Evolutionary conservation across 352 stramenopile species (phyloP), one percentile per base, ranked within the genome.

Genomic region (Plasmopara viticola): DNA sequence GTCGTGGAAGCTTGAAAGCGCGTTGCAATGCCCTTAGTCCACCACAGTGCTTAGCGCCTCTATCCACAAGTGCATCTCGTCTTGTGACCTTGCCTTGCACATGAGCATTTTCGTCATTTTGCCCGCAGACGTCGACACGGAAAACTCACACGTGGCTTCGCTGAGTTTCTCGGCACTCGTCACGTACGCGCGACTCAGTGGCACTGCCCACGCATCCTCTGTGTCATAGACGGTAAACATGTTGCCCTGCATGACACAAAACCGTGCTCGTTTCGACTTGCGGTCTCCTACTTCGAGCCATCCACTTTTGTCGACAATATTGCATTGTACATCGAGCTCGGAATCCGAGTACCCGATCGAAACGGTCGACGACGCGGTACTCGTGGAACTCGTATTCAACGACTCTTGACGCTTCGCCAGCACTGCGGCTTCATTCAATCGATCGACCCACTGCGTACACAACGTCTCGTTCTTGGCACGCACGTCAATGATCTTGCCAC

Each of bases 211-310:
- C 6, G 81, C 71, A 45, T 92, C 77, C 53, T 90, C 79, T 41
- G 74, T 87, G 43, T 89, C 81, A 62, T 92, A 89, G 20, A 90
- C 72, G 1, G 81, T 88, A 40, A 92, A 88, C 81, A 92, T 88
- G 41, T 52, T 80, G 51, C 73, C 82, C 60, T 91, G 81, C 35
- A 91, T 58, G 28, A 89, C 81, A 59, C 79, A 91, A 53, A 84
- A 91, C 18, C 77, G 73, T 45, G 69, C 56, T 28, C 78, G 68
- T 54, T 87, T 88, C 34, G 72, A 81, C 53, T 90, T 90, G 58
- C 84, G 80, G 49, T 90, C 78, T 20, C 75, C 78, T 0, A 88
- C 75, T 48, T 88, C 74, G 9, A 91, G 60, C 80, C 80, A 91
- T 0, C 80, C 80, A 52, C 73, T 87, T 60, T 86, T 86, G 63